Base-by-base conservation (phyloP, 352 stramenopile genomes). In the Thraustochytrium striatum region DNA sequence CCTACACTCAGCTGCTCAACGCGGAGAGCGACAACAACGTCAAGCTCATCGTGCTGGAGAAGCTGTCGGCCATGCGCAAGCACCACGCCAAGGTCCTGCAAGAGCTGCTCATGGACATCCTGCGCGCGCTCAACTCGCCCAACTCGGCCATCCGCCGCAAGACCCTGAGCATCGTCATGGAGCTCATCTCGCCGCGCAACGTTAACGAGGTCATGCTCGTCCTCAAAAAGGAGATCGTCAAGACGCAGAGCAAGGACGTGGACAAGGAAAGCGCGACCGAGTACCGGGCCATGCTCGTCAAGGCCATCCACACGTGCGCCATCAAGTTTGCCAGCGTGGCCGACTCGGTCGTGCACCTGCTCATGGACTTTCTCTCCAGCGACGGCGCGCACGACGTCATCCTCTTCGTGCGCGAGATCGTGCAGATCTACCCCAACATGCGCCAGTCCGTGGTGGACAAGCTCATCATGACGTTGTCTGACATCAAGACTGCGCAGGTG, bases 1-100 rank as follows among this genome's bases (percentile, higher is more conserved):
- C 96, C 3, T 99, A 99, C 87, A 94, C 94, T 33, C 92, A 90
- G 1, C 87, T 99, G 41, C 88, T 99, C 19, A 98, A 98, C 85
- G 93, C 89, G 39, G 94, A 98, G 85, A 99, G 95, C 85, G 97
- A 99, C 86, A 99, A 99, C 87, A 99, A 99, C 82, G 94, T 99
- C 61, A 99, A 99, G 87, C 89, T 99, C 16, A 99, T 99, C 86
- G 94, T 99, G 47, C 88, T 99, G 25, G 96, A 99, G 82, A 91
- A 96, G 2, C 88, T 99, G 13, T 92, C 92, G 28, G 92, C 95
- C 57, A 88, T 99, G n/a, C 97, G 97, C 85, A 93, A 97, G 82
- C 91, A 96, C 80, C 89, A 96, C 81, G 91, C 89, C 32, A 75
- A 82, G 36, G 90, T 98, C 79, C 82, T 98, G 39, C 95, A 99